Conservation (phyloP, 768 basidiomycete species). For the Lentinula sp. region DNA sequence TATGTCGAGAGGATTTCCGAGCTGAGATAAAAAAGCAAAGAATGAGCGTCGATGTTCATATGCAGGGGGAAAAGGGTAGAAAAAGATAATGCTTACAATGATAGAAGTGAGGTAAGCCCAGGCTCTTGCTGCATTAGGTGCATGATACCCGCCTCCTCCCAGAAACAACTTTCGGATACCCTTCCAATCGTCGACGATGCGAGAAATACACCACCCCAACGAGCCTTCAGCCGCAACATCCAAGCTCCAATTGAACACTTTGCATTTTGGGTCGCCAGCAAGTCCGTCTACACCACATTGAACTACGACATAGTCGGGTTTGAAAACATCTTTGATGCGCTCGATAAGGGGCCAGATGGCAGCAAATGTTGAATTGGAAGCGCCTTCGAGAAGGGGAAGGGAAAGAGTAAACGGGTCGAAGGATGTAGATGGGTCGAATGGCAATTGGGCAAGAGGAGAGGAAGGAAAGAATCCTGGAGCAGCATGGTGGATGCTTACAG, state of each 20-base stretch:
- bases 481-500: constrained; percentile 80
- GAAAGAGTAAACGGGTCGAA: constrained; percentile 72
- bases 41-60: constrained; percentile 16
- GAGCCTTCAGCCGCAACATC: constrained; percentile 39
- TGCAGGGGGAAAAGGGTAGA: neutral
- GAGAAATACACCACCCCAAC: constrained; percentile 61
- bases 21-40: constrained; percentile 16
- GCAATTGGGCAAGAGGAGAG: constrained; percentile 44
- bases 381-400: constrained; percentile 70
- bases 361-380: constrained; percentile 55
- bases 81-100: constrained; percentile 38
- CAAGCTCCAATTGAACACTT: constrained; percentile 61
- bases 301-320: constrained; percentile 73
- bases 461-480: constrained; percentile 81
- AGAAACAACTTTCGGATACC: constrained; percentile 58
- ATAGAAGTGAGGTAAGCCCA: constrained; percentile 82
- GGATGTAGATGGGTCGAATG: constrained; percentile 18
- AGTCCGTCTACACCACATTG: constrained; percentile 89
- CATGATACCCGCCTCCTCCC: constrained; percentile 83
- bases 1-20: constrained; percentile 44
- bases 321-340: constrained; percentile 49
- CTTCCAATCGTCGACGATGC: constrained; percentile 47
- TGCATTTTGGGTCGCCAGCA: constrained; percentile 70
- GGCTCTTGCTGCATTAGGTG: constrained; percentile 77
- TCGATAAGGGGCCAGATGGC: constrained; percentile 65